A percentile compares a stretch with the other conserved stretches of the same genome.
Conservation (phyloP, 179 eudicot species). For the Silene noctiflora region DNA sequence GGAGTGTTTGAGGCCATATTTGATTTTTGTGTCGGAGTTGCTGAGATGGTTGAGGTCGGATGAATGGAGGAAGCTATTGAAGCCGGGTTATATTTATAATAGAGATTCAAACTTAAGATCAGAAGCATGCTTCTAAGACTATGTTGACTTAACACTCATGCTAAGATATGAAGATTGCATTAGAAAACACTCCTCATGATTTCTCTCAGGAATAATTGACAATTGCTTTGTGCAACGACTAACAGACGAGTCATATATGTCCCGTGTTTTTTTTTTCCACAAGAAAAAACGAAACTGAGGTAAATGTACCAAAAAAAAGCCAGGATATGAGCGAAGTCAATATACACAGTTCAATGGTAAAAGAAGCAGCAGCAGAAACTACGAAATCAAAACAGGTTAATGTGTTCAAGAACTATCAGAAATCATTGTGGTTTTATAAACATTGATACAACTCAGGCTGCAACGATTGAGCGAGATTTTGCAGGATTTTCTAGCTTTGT, state of each 20-base stretch:
- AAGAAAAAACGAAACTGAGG: neutral
- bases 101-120: neutral
- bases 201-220: neutral
- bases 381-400: neutral
- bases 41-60: neutral
- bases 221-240: neutral
- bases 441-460: slow-evolving; percentile 13
- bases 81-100: slow-evolving; percentile 11
- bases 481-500: neutral
- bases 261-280: neutral
- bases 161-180: slow-evolving; percentile 42
- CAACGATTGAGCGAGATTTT: neutral
- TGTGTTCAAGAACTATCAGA: neutral
- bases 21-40: neutral
- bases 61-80: neutral
- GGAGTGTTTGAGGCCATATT: slow-evolving; percentile 22
- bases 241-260: neutral
- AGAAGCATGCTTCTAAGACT: slow-evolving; percentile 43
- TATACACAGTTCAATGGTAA: slow-evolving; percentile 10
- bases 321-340: neutral
- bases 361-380: slow-evolving; percentile 1
- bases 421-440: slow-evolving; percentile 21
- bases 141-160: slow-evolving; percentile 41
- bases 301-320: neutral
- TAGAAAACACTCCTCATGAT: slow-evolving; percentile 35